phyloP scores from a whole-genome alignment of 345 rosid species.

The Eucalyptus urophylla region DNA sequence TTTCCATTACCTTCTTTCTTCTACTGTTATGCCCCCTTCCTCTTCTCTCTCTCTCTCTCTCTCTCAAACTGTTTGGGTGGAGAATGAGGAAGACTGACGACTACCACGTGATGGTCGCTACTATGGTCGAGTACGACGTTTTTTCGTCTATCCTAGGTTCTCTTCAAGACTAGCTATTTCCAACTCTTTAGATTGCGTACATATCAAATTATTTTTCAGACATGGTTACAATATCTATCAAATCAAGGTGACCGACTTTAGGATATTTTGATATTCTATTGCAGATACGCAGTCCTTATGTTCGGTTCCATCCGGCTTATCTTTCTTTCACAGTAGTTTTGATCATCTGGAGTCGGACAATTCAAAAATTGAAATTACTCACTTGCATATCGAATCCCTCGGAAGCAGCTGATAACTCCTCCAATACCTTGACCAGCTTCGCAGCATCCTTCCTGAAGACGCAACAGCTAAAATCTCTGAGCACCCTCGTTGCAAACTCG shows the following conservation, averaged over 20 bases:
- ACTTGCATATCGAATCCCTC: constrained; percentile 58
- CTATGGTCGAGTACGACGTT: not conserved
- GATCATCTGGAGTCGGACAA: not conserved
- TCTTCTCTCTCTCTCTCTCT: not conserved
- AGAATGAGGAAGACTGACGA: too few relatives aligned
- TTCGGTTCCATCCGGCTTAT: not conserved
- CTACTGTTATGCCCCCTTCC: not conserved
- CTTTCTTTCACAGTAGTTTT: not conserved
- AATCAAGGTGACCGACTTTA: not conserved
- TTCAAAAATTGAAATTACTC: not conserved
- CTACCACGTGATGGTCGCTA: not conserved
- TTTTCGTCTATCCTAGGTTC: not conserved
- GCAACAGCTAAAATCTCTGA: constrained; percentile 54
- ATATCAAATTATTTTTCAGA: not conserved
- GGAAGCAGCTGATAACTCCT: constrained; percentile 7
- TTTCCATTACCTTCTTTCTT: not conserved
- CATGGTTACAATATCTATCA: not conserved
- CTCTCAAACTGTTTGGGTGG: not conserved
- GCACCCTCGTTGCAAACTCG: constrained; percentile 65
- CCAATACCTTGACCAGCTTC: constrained; percentile 24
- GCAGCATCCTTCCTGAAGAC: constrained; percentile 47
- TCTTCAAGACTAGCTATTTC: not conserved
- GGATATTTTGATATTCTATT: not conserved
- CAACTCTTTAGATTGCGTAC: not conserved
- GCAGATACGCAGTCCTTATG: not conserved